Conservation (phyloP, 371 early-diverging fungal species). For the Syncephalastrum sp. region DNA sequence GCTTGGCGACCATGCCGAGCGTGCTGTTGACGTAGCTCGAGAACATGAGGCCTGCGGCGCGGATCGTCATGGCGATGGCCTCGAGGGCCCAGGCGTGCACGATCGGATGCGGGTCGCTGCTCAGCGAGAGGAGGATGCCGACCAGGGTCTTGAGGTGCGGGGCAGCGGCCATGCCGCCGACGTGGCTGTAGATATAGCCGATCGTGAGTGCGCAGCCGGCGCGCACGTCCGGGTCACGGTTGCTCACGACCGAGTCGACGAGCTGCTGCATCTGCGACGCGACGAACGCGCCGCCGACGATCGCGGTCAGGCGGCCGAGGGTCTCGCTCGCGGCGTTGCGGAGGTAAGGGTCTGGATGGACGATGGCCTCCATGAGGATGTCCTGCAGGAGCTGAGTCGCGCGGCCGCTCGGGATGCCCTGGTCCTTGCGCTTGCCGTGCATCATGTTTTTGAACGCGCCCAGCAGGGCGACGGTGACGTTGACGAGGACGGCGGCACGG, state of each 20-base stretch:
- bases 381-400: conserved; percentile 56
- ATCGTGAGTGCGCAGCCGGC: conserved; percentile 91
- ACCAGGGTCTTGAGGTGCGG: conserved; percentile 85
- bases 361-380: conserved; percentile 64
- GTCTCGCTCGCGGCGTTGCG: conserved; percentile 82
- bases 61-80: conserved; percentile 82
- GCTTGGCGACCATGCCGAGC: conserved; percentile 77
- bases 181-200: conserved; percentile 84
- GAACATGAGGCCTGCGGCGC: conserved; percentile 90
- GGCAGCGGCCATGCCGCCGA: conserved; percentile 89
- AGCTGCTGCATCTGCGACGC: conserved; percentile 80
- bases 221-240: conserved; percentile 91
- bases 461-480: conserved; percentile 72
- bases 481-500: conserved; percentile 76
- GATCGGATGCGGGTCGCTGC: conserved; percentile 89
- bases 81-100: conserved; percentile 94
- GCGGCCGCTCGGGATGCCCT: conserved; percentile 41
- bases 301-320: conserved; percentile 78
- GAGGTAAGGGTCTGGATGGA: conserved; percentile 70
- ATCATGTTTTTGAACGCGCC: conserved; percentile 66
- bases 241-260: conserved; percentile 85
- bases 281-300: conserved; percentile 73
- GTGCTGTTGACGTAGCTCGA: conserved; percentile 87
- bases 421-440: conserved; percentile 27
- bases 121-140: conserved; percentile 85